Evolutionary conservation across 2,329 filamentous ascomycete species (phyloP), one percentile per base, ranked within the genome.

Genomic region (Neonectria faginata): DNA sequence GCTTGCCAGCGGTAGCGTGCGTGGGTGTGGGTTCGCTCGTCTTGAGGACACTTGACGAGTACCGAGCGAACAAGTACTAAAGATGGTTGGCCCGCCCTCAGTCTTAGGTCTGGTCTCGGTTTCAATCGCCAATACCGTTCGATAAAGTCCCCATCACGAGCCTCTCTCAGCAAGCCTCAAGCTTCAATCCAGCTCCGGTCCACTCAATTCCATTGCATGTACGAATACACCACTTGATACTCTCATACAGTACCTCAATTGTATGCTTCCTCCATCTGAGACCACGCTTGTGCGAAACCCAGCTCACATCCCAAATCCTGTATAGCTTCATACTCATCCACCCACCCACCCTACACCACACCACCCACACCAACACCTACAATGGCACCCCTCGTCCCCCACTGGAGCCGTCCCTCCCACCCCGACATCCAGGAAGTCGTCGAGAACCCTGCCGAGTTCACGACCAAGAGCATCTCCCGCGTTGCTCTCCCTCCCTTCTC

Each of bases 361-460:
- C 25, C 25, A 25, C 25, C 25, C 25, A 25, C 25, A 25, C 25
- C 25, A 25, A 2, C 25, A 56, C 58, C 64, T 60, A 73, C 74
- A 75, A 86, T 88, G 85, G 82, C 86, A 61, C 86, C 87, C 57
- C 78, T 89, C 57, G 85, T 77, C 66, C 88, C 88, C 57, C 81
- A 84, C 78, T 90, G 88, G 88, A 68, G 76, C 6, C 87, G 86
- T 74, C 88, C 88, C 62, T 89, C 88, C 41, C 88, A 90, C 77
- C 84, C 86, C 11, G 75, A 80, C 48, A 78, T 89, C 70, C 87
- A 88, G 73, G 79, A 88, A 64, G 86, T 90, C 72, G 76, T 88
- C 68, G 78, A 84, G 75, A 83, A 84, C 73, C 79, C 83, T 59
- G 78, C 81, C 65, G 82, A 84, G 64, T 90, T 86, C 78, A 85